Evolutionary conservation across 768 basidiomycete genomes (phyloP).

Genomic region (Rhizopogon roseolus): DNA sequence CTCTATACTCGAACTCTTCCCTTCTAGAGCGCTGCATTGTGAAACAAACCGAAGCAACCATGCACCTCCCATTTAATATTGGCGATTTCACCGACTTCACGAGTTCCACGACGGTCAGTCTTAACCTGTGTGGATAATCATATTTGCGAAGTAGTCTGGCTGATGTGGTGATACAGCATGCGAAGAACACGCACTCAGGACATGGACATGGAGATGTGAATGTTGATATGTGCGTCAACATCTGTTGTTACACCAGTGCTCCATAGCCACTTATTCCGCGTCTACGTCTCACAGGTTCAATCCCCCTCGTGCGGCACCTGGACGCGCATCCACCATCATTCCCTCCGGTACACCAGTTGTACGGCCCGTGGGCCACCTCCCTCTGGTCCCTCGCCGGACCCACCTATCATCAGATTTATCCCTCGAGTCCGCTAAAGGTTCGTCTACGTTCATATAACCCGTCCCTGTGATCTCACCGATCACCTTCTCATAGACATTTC

Average conservation of each 20-base stretch:
- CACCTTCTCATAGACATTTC: not conserved
- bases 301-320: not conserved
- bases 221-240: not conserved
- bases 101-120: not conserved
- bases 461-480: not conserved
- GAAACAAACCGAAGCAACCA: not conserved
- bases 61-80: conserved; percentile 2
- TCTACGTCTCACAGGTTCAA: not conserved
- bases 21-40: not conserved
- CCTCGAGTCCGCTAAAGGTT: not conserved
- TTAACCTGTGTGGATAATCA: not conserved
- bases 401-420: not conserved
- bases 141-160: not conserved
- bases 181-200: conserved; percentile 1
- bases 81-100: conserved; percentile 3
- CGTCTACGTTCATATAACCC: not conserved
- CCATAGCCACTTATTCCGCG: not conserved
- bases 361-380: not conserved
- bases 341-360: not conserved
- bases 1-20: not conserved
- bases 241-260: not conserved
- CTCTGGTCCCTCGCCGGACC: not conserved
- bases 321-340: not conserved
- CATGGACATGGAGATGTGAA: not conserved
- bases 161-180: not conserved